phyloP scores from a whole-genome alignment of 306 rosid genomes.

The Vicia faba region DNA sequence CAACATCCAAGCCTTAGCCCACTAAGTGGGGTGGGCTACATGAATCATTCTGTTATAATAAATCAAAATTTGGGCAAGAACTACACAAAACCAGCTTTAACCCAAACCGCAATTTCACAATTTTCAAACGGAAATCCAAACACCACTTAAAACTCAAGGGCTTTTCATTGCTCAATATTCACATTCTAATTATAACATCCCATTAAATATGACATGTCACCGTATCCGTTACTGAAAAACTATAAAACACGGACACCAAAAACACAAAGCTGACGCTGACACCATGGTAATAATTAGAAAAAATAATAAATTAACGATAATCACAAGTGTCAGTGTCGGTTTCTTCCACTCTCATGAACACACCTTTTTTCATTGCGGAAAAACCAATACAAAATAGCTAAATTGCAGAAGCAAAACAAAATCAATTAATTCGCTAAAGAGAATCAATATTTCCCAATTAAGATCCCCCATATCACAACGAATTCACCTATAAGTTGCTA shows the following conservation, averaged over 20 bases:
- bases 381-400: slow-evolving; percentile 14
- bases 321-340: too few relatives aligned
- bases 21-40: too few relatives aligned
- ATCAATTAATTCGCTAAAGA: slow-evolving; percentile 13
- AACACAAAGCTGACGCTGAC: too few relatives aligned
- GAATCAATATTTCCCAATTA: slow-evolving; percentile 16
- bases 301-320: too few relatives aligned
- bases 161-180: slow-evolving; percentile 16
- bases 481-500: neutral
- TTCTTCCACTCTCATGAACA: too few relatives aligned
- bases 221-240: slow-evolving; percentile 12
- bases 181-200: slow-evolving; percentile 8
- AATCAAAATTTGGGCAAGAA: neutral
- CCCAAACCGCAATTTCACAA: neutral
- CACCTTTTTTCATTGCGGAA: neutral
- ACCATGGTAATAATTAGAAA: too few relatives aligned
- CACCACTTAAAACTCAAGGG: slow-evolving; percentile 9
- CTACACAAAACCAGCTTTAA: neutral
- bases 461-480: slow-evolving; percentile 32
- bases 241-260: too few relatives aligned
- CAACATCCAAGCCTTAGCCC: too few relatives aligned
- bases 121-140: slow-evolving; percentile 6
- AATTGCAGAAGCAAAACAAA: slow-evolving; percentile 12
- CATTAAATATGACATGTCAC: neutral
- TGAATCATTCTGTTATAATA: slow-evolving; percentile 13